Percentiles rank a stretch among this genome's conserved stretches.
Conservation (phyloP, 2,329 filamentous ascomycete species). For the Fusarium multiceps region DNA sequence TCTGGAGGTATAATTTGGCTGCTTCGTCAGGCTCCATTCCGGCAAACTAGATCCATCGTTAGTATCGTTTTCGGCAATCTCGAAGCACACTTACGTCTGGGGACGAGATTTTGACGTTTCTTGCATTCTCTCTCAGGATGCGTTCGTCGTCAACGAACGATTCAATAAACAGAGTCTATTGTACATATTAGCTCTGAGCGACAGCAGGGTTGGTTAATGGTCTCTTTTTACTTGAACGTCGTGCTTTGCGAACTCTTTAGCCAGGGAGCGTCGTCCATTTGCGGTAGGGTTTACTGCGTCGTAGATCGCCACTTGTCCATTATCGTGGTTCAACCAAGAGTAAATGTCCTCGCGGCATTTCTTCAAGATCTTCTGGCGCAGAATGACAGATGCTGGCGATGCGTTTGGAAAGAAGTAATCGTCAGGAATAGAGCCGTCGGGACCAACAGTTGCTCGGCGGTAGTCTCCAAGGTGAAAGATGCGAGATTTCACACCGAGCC, state of each 20-base stretch:
- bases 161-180: constrained; percentile 92
- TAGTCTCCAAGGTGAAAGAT: constrained; percentile 99
- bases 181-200: neutral
- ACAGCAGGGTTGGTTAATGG: too few species aligned
- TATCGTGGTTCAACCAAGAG: constrained; percentile 94
- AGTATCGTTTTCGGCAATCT: neutral
- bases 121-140: constrained; percentile 95
- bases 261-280: constrained; percentile 81
- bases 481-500: constrained; percentile 97
- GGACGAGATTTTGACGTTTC: constrained; percentile 96
- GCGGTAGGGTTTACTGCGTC: constrained; percentile 96
- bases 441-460: constrained; percentile 87
- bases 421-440: constrained; percentile 85
- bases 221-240: constrained; percentile 77
- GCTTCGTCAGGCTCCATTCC: constrained; percentile 94
- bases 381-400: constrained; percentile 88
- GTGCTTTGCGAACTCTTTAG: constrained; percentile 97
- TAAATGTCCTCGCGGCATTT: constrained; percentile 98
- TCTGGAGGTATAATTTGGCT: constrained; percentile 87
- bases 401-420: constrained; percentile 99
- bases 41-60: constrained; percentile 70
- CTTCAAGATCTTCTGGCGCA: constrained; percentile 96
- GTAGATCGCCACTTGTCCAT: constrained; percentile 97
- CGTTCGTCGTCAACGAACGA: constrained; percentile 93
- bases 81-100: constrained; percentile 75